Conservation (phyloP, 768 basidiomycete species). For the Lactarius quietus region DNA sequence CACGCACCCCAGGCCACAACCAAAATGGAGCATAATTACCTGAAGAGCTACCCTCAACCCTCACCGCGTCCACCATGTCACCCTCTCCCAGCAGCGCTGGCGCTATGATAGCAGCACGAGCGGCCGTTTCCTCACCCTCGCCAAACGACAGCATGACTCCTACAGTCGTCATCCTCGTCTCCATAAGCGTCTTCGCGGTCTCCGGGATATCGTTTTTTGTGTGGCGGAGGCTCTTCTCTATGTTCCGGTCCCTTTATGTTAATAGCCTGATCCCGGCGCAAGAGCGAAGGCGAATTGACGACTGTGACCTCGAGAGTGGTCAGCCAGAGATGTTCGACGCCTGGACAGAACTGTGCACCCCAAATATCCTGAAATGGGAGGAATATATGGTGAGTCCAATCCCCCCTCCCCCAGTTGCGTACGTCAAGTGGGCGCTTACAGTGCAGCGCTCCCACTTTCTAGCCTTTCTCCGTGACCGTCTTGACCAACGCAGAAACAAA, state of each 20-base stretch:
- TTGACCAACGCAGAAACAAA: neutral
- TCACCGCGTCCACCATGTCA: neutral
- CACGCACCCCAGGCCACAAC: neutral
- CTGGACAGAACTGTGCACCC: conserved; percentile 6
- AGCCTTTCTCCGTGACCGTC: conserved; percentile 15
- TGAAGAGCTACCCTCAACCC: neutral
- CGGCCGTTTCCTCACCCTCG: neutral
- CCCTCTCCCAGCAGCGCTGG: neutral
- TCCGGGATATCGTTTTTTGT: neutral
- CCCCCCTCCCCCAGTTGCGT: neutral
- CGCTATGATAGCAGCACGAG: neutral
- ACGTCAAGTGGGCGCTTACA: neutral
- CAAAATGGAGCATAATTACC: neutral
- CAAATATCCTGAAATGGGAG: conserved; percentile 8
- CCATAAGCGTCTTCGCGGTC: conserved; percentile 2
- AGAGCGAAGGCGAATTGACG: neutral
- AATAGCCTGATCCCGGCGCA: neutral
- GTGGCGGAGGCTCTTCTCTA: conserved; percentile 7
- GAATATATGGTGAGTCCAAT: conserved; percentile 6
- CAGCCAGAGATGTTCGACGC: conserved; percentile 21
- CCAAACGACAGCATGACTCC: conserved; percentile 4
- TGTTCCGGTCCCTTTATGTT: no score
- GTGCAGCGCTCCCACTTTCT: neutral
- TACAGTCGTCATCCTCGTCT: conserved; percentile 10
- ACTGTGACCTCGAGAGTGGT: neutral